Conservation (phyloP, 352 stramenopile genomes). For the Pythium pyrilobum region DNA sequence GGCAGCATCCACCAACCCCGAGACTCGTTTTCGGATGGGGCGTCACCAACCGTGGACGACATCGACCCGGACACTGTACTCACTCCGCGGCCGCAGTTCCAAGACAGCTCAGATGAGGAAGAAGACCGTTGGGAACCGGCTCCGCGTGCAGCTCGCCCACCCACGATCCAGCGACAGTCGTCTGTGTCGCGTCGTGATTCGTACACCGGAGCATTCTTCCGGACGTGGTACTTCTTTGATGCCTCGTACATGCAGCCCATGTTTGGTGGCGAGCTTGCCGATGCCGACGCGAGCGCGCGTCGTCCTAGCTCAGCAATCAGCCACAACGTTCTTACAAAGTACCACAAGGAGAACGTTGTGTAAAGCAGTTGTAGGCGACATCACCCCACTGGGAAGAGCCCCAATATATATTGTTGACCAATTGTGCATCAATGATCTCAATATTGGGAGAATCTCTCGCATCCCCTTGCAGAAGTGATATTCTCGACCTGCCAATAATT, state of each 20-base stretch:
- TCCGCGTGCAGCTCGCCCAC: conserved; percentile 11
- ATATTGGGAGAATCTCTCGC: too few species aligned
- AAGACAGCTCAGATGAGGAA: conserved; percentile 48
- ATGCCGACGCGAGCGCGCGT: conserved; percentile 5
- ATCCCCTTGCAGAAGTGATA: not conserved
- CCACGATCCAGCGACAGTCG: conserved; percentile 23
- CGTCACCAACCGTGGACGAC: conserved; percentile 11
- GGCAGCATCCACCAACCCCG: conserved; percentile 18
- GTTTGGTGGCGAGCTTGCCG: conserved; percentile 48
- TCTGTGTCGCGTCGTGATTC: conserved; percentile 36
- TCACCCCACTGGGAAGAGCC: too few species aligned
- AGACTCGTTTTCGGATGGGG: conserved; percentile 12
- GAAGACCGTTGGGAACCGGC: conserved; percentile 22
- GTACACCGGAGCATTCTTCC: conserved; percentile 60
- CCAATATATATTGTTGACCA: not conserved
- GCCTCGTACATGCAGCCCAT: conserved; percentile 74
- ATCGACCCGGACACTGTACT: conserved; percentile 35
- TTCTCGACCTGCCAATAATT: conserved; percentile 6
- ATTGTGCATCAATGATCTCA: too few species aligned
- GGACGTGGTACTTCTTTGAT: conserved; percentile 76
- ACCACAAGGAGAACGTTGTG: conserved; percentile 37
- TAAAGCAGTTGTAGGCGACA: conserved; percentile 13
- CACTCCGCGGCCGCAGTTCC: conserved; percentile 66
- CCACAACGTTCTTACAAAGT: conserved; percentile 31
- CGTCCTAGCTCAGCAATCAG: conserved; percentile 10